Evolutionary conservation across 441 rosid genomes (phyloP).

Genomic region (Erodium trifolium): DNA sequence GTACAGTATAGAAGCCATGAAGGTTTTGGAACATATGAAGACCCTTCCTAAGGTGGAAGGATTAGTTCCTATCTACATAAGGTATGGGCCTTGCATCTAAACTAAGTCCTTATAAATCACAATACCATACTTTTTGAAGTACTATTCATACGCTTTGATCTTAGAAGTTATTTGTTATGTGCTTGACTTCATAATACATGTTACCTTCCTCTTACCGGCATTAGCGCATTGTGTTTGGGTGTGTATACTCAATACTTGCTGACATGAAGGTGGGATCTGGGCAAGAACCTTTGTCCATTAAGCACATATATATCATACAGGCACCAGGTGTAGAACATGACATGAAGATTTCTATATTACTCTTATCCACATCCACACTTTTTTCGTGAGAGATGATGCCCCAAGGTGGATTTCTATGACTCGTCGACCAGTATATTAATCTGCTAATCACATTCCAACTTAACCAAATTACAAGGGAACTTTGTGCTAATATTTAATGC

Average conservation of each 20-base stretch:
- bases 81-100: constrained; percentile 34
- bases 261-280: constrained; percentile 4
- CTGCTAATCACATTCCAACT: not conserved
- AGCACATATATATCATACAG: not conserved
- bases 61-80: constrained; percentile 89
- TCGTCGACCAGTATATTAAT: not conserved
- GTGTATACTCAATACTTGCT: not conserved
- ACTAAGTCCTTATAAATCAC: constrained; percentile 13
- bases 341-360: not conserved
- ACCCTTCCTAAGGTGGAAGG: constrained; percentile 84
- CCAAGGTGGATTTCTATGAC: not conserved
- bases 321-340: not conserved
- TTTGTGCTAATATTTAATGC: not conserved
- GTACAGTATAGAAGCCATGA: constrained; percentile 80
- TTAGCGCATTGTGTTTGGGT: not conserved
- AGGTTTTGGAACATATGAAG: constrained; percentile 79
- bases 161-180: not conserved
- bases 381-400: not conserved
- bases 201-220: not conserved
- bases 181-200: not conserved
- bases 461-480: not conserved
- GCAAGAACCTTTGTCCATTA: constrained; percentile 1
- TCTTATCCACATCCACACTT: not conserved
- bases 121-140: not conserved
- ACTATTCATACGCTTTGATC: constrained; percentile 1